These are phyloP conservation scores for Tolypocladium paradoxum DNA, from an alignment of 2,329 filamentous ascomycete genomes.

Conservation along the genomic window DNA sequence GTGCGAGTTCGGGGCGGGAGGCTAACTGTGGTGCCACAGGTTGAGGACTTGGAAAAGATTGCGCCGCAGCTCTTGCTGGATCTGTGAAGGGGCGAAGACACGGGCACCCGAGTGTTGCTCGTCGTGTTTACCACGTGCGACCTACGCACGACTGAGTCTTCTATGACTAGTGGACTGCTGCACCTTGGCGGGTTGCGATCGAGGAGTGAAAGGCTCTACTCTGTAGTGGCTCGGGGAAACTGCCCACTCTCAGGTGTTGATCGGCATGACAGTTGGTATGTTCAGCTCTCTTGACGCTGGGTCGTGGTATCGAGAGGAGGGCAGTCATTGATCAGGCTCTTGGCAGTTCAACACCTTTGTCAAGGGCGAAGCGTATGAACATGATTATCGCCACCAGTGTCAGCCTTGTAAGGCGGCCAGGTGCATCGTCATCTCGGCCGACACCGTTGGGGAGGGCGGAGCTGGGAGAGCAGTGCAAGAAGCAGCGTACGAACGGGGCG, in stretches of 20 bases:
- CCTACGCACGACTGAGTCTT: neutral
- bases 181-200: neutral
- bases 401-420: neutral
- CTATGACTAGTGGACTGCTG: neutral
- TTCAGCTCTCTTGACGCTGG: neutral
- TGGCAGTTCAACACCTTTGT: neutral
- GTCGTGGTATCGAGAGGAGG: neutral
- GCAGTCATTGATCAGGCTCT: neutral
- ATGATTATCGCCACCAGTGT: neutral
- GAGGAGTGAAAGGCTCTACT: neutral
- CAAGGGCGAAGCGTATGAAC: neutral
- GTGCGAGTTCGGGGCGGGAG: neutral
- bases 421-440: neutral
- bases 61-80: constrained; percentile 79
- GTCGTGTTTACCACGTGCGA: neutral
- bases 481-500: neutral
- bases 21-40: constrained; percentile 30
- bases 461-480: neutral
- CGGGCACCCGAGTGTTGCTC: neutral
- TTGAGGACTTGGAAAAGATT: constrained; percentile 83
- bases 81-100: constrained; percentile 41
- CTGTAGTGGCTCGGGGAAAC: neutral
- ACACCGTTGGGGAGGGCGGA: neutral
- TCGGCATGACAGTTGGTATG: neutral
- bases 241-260: neutral